Percentiles rank a stretch among this genome's conserved stretches.
Evolutionary conservation across 1,284 basidiomycete species (phyloP).

Genomic region (Clitocybe nebularis): DNA sequence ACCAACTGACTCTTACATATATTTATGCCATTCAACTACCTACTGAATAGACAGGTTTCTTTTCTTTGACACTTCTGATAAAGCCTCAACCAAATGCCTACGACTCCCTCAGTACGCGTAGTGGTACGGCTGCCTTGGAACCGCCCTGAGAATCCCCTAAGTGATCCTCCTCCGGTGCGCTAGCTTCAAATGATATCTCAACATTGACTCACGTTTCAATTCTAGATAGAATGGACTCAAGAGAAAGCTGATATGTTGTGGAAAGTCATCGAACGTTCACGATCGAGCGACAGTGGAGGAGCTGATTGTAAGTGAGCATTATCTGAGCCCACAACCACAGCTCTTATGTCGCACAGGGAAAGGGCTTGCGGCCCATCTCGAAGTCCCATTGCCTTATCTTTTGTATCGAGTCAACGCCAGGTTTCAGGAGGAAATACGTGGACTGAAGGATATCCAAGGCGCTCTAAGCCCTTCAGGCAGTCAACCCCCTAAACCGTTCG

Average conservation of each 20-base stretch:
- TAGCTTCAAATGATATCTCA: too few species aligned
- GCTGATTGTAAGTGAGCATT: conserved; percentile 64
- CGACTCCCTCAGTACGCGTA: conserved; percentile 49
- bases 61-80: conserved; percentile 1
- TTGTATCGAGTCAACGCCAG: conserved; percentile 75
- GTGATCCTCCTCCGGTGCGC: conserved; percentile 65
- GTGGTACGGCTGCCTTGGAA: conserved; percentile 74
- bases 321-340: conserved; percentile 6
- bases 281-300: conserved; percentile 60
- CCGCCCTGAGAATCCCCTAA: conserved; percentile 60
- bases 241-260: conserved; percentile 80
- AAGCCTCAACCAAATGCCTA: conserved; percentile 19
- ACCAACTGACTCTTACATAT: too few species aligned
- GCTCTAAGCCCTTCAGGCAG: conserved; percentile 42
- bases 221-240: conserved; percentile 73
- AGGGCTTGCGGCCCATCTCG: conserved; percentile 69
- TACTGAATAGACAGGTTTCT: too few species aligned
- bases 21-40: too few species aligned
- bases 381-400: conserved; percentile 76
- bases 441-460: conserved; percentile 64
- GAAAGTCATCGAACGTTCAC: conserved; percentile 76
- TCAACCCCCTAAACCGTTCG: conserved; percentile 32
- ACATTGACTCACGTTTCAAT: conserved; percentile 5
- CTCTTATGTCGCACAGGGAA: conserved; percentile 52
- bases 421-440: conserved; percentile 77